Evolutionary conservation across 2,329 filamentous ascomycete genomes (phyloP).

Genomic region (Trichoderma afroharzianum): DNA sequence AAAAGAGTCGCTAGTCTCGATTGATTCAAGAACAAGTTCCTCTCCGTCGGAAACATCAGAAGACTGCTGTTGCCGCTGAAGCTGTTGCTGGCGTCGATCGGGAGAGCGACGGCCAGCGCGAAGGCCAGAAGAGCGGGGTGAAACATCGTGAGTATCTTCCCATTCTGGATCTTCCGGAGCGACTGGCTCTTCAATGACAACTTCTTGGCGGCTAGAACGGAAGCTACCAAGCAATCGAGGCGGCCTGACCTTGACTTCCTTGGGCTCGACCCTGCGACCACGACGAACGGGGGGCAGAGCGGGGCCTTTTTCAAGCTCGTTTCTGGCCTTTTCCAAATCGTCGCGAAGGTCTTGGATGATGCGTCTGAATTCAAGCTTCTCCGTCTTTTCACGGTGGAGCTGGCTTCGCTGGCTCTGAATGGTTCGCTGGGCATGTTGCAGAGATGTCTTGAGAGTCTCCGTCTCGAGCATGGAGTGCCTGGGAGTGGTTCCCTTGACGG

Average conservation of each 20-base stretch:
- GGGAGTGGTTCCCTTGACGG: conserved; percentile 80
- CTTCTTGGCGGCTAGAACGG: conserved; percentile 71
- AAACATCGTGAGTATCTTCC: conserved; percentile 67
- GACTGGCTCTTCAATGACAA: conserved; percentile 66
- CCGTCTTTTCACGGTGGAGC: conserved; percentile 95
- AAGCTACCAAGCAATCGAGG: conserved; percentile 71
- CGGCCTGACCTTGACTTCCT: conserved; percentile 81
- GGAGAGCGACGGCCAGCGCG: not conserved
- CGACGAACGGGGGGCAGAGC: conserved; percentile 48
- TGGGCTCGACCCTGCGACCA: conserved; percentile 60
- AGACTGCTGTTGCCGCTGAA: not conserved
- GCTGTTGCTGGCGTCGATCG: not conserved
- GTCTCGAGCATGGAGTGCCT: conserved; percentile 89
- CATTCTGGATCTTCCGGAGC: conserved; percentile 73
- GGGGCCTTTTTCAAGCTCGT: conserved; percentile 39
- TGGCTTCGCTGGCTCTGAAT: conserved; percentile 94
- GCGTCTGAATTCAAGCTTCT: conserved; percentile 92
- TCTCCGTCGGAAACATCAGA: not conserved
- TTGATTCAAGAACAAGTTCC: conserved; percentile 21
- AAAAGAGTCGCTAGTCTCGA: conserved; percentile 64
- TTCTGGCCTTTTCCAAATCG: conserved; percentile 73
- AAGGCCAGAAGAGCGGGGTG: conserved; percentile 23
- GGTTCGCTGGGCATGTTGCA: conserved; percentile 91
- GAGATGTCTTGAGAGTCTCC: conserved; percentile 89
- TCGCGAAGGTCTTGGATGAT: conserved; percentile 94